Conservation (phyloP, 768 basidiomycete genomes). For the Mycena haematopus region DNA sequence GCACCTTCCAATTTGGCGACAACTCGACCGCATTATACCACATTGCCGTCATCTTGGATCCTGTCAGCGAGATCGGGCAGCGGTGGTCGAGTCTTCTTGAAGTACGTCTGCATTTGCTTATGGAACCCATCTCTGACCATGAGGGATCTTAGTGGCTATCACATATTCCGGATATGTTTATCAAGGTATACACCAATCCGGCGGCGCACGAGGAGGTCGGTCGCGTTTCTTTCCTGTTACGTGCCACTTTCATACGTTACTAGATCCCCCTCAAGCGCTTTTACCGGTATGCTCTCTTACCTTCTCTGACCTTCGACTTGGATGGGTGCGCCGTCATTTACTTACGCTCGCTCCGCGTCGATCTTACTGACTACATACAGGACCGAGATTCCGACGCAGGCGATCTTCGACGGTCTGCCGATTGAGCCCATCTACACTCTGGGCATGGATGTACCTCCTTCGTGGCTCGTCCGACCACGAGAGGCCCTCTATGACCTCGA, state of each 20-base stretch:
- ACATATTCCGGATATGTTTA: conserved; percentile 64
- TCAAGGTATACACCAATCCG: conserved; percentile 86
- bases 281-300: conserved; percentile 78
- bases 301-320: conserved; percentile 66
- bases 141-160: conserved; percentile 59
- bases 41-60: conserved; percentile 80
- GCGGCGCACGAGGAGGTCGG: conserved; percentile 67
- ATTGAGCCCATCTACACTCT: conserved; percentile 91
- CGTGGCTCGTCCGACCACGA: conserved; percentile 93
- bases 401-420: conserved; percentile 77
- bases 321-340: conserved; percentile 60
- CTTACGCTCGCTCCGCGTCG: background rate
- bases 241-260: background rate
- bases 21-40: conserved; percentile 69
- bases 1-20: conserved; percentile 75
- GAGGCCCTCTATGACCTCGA: conserved; percentile 93
- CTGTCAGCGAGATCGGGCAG: conserved; percentile 84
- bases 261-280: conserved; percentile 92
- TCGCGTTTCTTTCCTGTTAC: conserved; percentile 22
- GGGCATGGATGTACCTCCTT: conserved; percentile 87
- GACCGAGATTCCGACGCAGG: conserved; percentile 60
- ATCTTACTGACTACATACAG: conserved; percentile 41
- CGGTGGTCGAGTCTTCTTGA: conserved; percentile 83
- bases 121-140: too few species aligned
- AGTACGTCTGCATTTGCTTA: conserved; percentile 45